Evolutionary conservation across 2,329 filamentous ascomycete genomes (phyloP).

Genomic region (Fusarium paranaense): DNA sequence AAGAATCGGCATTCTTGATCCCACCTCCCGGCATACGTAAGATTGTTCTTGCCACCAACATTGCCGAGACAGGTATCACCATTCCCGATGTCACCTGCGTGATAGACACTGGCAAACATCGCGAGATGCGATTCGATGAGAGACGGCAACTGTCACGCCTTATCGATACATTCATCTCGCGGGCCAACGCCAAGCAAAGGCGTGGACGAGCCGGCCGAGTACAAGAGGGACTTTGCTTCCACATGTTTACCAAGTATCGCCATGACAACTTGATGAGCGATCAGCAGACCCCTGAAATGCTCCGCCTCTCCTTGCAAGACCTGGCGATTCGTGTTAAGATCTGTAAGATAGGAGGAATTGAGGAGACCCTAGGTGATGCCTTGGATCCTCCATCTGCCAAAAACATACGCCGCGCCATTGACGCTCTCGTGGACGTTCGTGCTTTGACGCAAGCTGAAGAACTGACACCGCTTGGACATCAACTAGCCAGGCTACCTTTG

Average conservation of each 20-base stretch:
- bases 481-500: conserved; percentile 88
- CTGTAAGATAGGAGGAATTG: conserved; percentile 93
- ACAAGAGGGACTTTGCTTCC: conserved; percentile 94
- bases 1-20: conserved; percentile 90
- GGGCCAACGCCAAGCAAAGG: conserved; percentile 94
- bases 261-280: conserved; percentile 89
- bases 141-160: conserved; percentile 89
- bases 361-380: conserved; percentile 87
- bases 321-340: conserved; percentile 97
- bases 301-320: conserved; percentile 93
- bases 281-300: conserved; percentile 96
- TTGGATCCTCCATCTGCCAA: conserved; percentile 90
- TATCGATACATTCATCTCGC: conserved; percentile 94
- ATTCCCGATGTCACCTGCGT: conserved; percentile 98
- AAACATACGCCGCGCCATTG: conserved; percentile 92
- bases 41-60: conserved; percentile 97
- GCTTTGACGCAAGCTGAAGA: conserved; percentile 86
- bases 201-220: conserved; percentile 95
- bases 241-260: conserved; percentile 90
- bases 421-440: conserved; percentile 92
- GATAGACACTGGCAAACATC: conserved; percentile 95
- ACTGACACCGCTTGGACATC: conserved; percentile 85
- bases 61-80: conserved; percentile 97
- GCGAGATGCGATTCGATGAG: conserved; percentile 98
- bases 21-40: conserved; percentile 87